A percentile compares a stretch with the other conserved stretches of the same genome.
phyloP scores from a whole-genome alignment of 1,139 yeast genomes.

The Zygoascus meyerae region DNA sequence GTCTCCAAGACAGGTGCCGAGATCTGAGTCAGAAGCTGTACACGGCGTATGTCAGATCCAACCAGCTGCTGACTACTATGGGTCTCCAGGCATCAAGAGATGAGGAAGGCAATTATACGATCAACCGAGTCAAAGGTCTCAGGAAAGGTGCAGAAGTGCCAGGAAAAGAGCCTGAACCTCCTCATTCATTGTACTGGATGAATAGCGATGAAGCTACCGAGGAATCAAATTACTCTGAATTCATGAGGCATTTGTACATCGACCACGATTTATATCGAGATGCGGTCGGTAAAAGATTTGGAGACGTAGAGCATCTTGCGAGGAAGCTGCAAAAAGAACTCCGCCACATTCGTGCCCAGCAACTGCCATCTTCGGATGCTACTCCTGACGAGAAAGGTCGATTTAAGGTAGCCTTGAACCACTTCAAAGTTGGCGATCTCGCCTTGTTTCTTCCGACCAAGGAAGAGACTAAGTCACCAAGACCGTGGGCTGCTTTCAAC shows the following conservation, averaged over 20 bases:
- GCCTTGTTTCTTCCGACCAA: constrained; percentile 80
- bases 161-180: constrained; percentile 13
- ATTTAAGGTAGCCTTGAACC: constrained; percentile 56
- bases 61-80: constrained; percentile 65
- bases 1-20: constrained; percentile 17
- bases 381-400: constrained; percentile 32
- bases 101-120: constrained; percentile 27
- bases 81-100: constrained; percentile 49
- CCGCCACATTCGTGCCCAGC: constrained; percentile 40
- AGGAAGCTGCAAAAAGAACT: constrained; percentile 77
- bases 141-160: constrained; percentile 14
- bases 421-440: constrained; percentile 63
- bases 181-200: constrained; percentile 31
- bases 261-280: constrained; percentile 53
- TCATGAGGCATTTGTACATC: constrained; percentile 34
- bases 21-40: constrained; percentile 37
- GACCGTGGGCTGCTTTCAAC: constrained; percentile 83
- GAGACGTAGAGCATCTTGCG: constrained; percentile 89
- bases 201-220: constrained; percentile 18
- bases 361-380: constrained; percentile 1
- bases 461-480: constrained; percentile 28
- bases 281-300: constrained; percentile 70
- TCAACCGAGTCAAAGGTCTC: constrained; percentile 33
- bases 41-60: constrained; percentile 41
- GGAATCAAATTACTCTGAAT: constrained; percentile 27